A percentile compares a stretch with the other conserved stretches of the same genome.
These are phyloP conservation scores for Rhododendron ovatum DNA, from an alignment of 148 eudicot species.

Conservation along the genomic window DNA sequence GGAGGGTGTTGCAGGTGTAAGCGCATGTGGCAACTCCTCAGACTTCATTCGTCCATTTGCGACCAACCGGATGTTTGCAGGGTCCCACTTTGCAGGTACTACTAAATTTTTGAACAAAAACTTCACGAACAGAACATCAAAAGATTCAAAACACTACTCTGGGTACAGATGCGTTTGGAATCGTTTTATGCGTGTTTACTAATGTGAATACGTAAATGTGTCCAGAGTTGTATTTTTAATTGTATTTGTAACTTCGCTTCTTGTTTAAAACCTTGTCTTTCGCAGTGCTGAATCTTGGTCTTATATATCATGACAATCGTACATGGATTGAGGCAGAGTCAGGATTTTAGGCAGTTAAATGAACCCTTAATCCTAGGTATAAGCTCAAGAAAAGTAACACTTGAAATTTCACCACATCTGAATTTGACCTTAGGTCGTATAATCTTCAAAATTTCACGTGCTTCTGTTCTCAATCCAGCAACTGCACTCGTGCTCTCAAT, in stretches of 20 bases:
- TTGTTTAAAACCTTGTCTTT: too few relatives aligned
- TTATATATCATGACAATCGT: neutral
- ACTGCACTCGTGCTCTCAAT: neutral
- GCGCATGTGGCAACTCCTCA: constrained; percentile 86
- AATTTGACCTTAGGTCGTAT: neutral
- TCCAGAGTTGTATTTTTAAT: too few relatives aligned
- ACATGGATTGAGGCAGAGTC: neutral
- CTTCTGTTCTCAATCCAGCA: neutral
- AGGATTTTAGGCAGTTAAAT: neutral
- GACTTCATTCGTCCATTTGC: constrained; percentile 75
- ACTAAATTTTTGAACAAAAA: neutral
- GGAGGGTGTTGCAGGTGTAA: constrained; percentile 68
- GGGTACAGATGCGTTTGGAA: neutral
- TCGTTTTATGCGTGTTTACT: neutral
- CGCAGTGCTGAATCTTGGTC: neutral
- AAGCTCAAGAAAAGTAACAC: neutral
- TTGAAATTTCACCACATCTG: neutral
- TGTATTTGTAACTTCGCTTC: too few relatives aligned
- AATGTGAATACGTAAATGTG: too few relatives aligned
- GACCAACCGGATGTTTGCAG: constrained; percentile 61
- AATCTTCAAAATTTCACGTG: too few relatives aligned
- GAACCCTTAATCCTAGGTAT: neutral
- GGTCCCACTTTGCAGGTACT: constrained; percentile 74
- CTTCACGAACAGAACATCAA: neutral
- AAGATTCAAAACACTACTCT: too few relatives aligned